phyloP scores from a whole-genome alignment of 177 flowering plant genomes.

The Telopea speciosissima region DNA sequence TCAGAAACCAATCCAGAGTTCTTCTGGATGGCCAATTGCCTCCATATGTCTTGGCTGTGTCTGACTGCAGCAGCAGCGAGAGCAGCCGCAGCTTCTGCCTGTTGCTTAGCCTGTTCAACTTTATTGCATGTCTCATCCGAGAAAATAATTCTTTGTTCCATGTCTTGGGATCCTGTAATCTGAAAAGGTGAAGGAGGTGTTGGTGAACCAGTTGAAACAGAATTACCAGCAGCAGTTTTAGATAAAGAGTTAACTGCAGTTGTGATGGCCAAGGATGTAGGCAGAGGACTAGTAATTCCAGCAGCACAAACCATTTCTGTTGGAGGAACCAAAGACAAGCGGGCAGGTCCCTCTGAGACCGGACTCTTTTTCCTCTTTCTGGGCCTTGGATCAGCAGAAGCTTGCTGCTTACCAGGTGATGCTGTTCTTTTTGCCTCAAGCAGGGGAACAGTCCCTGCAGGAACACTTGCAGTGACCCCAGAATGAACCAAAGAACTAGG shows the following conservation, averaged over 20 bases:
- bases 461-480: conserved; percentile 27
- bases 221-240: conserved; percentile 15
- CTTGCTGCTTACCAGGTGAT: conserved; percentile 28
- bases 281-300: conserved; percentile 14
- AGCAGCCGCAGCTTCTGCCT: conserved; percentile 76
- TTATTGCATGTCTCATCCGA: conserved; percentile 49
- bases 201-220: conserved; percentile 26
- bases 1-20: conserved; percentile 47
- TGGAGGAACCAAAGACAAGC: conserved; percentile 23
- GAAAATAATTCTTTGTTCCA: conserved; percentile 25
- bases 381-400: conserved; percentile 45
- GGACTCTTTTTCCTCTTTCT: conserved; percentile 63
- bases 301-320: conserved; percentile 25
- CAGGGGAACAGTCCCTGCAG: conserved; percentile 30
- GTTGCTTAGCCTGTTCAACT: conserved; percentile 65
- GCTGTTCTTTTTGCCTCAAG: conserved; percentile 32
- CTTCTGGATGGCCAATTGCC: conserved; percentile 50
- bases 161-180: conserved; percentile 19
- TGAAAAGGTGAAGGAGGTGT: conserved; percentile 21
- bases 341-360: conserved; percentile 36
- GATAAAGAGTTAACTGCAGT: conserved; percentile 17
- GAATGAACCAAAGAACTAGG: conserved; percentile 29
- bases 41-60: conserved; percentile 70
- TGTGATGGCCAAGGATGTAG: conserved; percentile 30
- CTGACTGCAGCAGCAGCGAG: conserved; percentile 62